These are phyloP conservation scores for Pichia cactophila DNA, from an alignment of 1,139 yeast genomes.

Conservation along the genomic window DNA sequence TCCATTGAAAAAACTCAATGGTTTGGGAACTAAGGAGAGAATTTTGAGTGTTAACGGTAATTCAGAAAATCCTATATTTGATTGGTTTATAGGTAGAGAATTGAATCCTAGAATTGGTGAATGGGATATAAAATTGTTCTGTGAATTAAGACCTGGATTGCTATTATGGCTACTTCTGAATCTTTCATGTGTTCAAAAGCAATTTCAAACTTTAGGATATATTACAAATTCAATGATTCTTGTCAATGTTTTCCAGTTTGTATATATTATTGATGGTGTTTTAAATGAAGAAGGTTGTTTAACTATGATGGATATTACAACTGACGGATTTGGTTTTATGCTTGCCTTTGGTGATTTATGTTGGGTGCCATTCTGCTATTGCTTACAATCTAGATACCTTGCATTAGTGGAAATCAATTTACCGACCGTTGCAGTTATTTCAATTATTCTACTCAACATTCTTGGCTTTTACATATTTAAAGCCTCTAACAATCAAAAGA, in stretches of 20 bases:
- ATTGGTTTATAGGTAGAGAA: constrained; percentile 97
- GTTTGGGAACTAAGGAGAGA: constrained; percentile 51
- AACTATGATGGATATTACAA: constrained; percentile 91
- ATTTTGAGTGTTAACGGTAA: constrained; percentile 84
- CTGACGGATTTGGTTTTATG: constrained; percentile 98
- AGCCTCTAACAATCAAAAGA: constrained; percentile 76
- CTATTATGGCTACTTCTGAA: constrained; percentile 78
- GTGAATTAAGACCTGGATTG: constrained; percentile 94
- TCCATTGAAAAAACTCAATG: constrained; percentile 43
- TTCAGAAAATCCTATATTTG: constrained; percentile 66
- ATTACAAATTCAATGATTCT: constrained; percentile 68
- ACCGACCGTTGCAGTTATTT: constrained; percentile 34
- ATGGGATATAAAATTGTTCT: constrained; percentile 83
- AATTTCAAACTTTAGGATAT: constrained; percentile 53
- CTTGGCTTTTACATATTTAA: constrained; percentile 80
- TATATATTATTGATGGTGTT: constrained; percentile 87
- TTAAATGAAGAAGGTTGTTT: constrained; percentile 82
- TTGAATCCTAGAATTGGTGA: constrained; percentile 82
- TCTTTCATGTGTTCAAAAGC: constrained; percentile 73
- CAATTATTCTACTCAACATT: constrained; percentile 39
- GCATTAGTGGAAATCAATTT: constrained; percentile 57
- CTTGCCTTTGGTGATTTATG: constrained; percentile 88
- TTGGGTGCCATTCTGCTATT: constrained; percentile 89
- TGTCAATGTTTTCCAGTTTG: constrained; percentile 63
- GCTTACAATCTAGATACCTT: constrained; percentile 77